A percentile compares a stretch with the other conserved stretches of the same genome.
Evolutionary conservation across 2,329 filamentous ascomycete species (phyloP).

Genomic region (Fusarium udum): DNA sequence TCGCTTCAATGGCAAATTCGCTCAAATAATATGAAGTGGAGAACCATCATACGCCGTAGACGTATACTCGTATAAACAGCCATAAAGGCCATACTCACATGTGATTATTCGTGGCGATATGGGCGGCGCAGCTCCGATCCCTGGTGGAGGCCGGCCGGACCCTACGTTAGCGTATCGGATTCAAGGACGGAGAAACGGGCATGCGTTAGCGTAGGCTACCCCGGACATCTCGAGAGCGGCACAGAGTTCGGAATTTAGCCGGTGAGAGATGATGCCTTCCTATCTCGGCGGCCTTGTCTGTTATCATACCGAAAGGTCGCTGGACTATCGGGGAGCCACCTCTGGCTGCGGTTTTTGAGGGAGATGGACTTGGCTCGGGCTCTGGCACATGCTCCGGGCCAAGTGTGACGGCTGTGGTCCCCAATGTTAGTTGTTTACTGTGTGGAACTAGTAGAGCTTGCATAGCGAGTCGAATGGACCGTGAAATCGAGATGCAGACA

Average conservation of each 20-base stretch:
- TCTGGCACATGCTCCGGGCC: background rate
- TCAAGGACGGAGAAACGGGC: background rate
- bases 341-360: background rate
- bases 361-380: background rate
- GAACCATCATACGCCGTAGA: background rate
- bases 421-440: accelerated
- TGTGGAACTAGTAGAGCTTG: background rate
- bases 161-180: background rate
- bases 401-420: too few species aligned
- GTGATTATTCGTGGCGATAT: background rate
- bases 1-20: background rate
- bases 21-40: background rate
- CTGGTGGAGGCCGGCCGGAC: background rate
- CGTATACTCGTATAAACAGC: background rate
- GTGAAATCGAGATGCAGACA: background rate
- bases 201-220: background rate
- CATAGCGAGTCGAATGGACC: accelerated
- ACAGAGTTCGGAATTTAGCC: background rate
- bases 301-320: background rate
- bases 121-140: background rate
- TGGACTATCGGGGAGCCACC: background rate
- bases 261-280: background rate
- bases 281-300: background rate
- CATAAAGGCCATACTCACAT: background rate
- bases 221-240: background rate